phyloP scores from a whole-genome alignment of 108 stramenopile genomes.

The Schizochytrium sp. region DNA sequence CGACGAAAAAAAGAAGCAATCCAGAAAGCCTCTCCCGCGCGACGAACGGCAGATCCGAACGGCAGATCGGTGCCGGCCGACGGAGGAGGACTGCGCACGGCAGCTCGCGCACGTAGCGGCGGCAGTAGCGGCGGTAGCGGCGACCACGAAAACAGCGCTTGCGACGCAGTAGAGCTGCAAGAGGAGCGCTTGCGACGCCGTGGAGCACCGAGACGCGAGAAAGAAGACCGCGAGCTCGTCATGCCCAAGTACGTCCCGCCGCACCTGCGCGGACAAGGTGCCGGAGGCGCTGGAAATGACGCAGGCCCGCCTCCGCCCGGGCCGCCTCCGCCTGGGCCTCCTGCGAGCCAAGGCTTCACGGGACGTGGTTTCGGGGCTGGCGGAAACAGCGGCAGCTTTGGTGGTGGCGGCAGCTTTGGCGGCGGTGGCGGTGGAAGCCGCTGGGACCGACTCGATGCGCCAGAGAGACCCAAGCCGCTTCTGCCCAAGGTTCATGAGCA shows the following conservation, averaged over 20 bases:
- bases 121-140: too few relatives aligned
- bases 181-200: too few relatives aligned
- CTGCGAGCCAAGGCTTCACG: neutral
- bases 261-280: neutral
- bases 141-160: too few relatives aligned
- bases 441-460: neutral
- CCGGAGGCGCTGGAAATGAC: neutral
- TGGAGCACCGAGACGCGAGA: neutral
- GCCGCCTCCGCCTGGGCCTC: too few relatives aligned
- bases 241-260: conserved; percentile 4
- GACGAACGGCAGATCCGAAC: too few relatives aligned
- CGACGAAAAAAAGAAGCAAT: too few relatives aligned
- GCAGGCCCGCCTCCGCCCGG: too few relatives aligned
- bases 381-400: neutral
- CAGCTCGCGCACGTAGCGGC: too few relatives aligned
- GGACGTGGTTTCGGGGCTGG: neutral
- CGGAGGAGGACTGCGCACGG: too few relatives aligned
- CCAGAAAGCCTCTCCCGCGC: too few relatives aligned
- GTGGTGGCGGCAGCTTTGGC: neutral
- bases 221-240: neutral
- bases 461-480: neutral
- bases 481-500: neutral
- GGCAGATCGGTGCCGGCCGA: too few relatives aligned
- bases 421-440: neutral
- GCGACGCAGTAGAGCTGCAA: too few relatives aligned